A percentile compares a stretch with the other conserved stretches of the same genome.
These are phyloP conservation scores for Epichloe festucae DNA, from an alignment of 2,329 filamentous ascomycete species.

Conservation along the genomic window DNA sequence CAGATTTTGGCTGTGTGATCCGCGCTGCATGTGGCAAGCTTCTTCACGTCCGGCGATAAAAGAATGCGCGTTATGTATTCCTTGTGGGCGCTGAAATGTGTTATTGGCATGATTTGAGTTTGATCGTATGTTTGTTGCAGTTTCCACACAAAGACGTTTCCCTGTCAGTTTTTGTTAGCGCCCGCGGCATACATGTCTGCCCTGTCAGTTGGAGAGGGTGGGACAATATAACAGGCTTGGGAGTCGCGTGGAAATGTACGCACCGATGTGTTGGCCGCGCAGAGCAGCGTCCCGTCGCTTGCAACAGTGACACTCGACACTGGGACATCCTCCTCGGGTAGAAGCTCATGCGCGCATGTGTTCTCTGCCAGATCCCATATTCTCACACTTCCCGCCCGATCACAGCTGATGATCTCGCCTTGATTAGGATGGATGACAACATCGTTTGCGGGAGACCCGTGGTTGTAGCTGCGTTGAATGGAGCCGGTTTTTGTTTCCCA, in stretches of 20 bases:
- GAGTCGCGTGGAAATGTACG: conserved; percentile 10
- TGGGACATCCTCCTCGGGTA: conserved; percentile 88
- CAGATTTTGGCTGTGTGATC: conserved; percentile 94
- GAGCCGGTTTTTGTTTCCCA: conserved; percentile 78
- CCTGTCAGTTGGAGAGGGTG: not conserved
- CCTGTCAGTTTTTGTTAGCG: conserved; percentile 35
- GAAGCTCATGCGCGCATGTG: conserved; percentile 89
- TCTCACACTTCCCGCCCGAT: conserved; percentile 79
- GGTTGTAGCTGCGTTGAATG: conserved; percentile 85
- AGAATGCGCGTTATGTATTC: conserved; percentile 89
- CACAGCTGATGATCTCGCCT: conserved; percentile 93
- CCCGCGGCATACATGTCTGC: too few relatives aligned
- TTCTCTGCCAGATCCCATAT: conserved; percentile 98
- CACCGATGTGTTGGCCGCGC: conserved; percentile 84
- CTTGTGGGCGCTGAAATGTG: conserved; percentile 79
- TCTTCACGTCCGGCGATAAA: conserved; percentile 84
- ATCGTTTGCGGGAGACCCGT: conserved; percentile 83
- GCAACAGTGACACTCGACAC: conserved; percentile 93
- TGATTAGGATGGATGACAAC: conserved; percentile 99
- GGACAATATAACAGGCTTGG: too few relatives aligned
- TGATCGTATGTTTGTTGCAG: conserved; percentile 73
- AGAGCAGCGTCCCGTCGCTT: conserved; percentile 82
- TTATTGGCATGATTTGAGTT: conserved; percentile 74
- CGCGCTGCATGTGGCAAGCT: conserved; percentile 84
- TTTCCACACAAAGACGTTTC: conserved; percentile 95